Percentiles rank a stretch among this genome's conserved stretches.
These are phyloP conservation scores for Cutaneotrichosporon curvatum DNA, from an alignment of 1,284 basidiomycete species.

Conservation along the genomic window DNA sequence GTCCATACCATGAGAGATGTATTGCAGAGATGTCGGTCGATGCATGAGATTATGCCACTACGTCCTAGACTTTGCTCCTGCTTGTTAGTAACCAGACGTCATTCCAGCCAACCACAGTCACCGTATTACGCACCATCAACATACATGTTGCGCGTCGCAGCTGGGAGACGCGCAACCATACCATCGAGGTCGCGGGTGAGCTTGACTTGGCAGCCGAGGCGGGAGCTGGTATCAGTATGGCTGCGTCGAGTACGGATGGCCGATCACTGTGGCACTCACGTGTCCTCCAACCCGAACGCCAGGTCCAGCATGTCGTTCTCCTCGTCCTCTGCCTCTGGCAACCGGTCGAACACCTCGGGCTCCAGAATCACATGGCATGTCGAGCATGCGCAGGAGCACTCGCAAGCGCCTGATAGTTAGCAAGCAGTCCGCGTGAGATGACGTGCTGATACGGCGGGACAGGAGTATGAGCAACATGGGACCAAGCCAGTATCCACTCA, in stretches of 20 bases:
- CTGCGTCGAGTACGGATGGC: neutral
- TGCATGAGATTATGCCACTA: too few species aligned
- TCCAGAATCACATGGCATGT: conserved; percentile 93
- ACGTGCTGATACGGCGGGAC: too few species aligned
- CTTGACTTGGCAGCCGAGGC: conserved; percentile 69
- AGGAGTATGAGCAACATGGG: too few species aligned
- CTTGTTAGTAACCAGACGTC: too few species aligned
- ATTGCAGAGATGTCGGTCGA: too few species aligned
- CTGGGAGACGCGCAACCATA: conserved; percentile 75
- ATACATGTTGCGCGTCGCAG: conserved; percentile 95
- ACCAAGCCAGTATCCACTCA: too few species aligned
- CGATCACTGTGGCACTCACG: conserved; percentile 50
- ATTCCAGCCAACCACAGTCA: too few species aligned
- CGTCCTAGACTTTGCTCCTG: too few species aligned
- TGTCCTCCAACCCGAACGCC: conserved; percentile 94
- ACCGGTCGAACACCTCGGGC: conserved; percentile 70
- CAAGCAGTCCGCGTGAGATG: too few species aligned
- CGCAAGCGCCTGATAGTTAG: conserved; percentile 74
- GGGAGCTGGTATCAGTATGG: conserved; percentile 45
- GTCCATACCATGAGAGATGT: too few species aligned
- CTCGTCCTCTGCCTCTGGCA: conserved; percentile 91
- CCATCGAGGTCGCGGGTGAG: conserved; percentile 78
- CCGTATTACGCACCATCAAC: conserved; percentile 58
- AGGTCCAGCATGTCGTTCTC: conserved; percentile 99
- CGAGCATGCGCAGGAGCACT: conserved; percentile 93